These are phyloP conservation scores for Aspergillus bridgeri DNA, from an alignment of 495 filamentous ascomycete species.

Conservation along the genomic window DNA sequence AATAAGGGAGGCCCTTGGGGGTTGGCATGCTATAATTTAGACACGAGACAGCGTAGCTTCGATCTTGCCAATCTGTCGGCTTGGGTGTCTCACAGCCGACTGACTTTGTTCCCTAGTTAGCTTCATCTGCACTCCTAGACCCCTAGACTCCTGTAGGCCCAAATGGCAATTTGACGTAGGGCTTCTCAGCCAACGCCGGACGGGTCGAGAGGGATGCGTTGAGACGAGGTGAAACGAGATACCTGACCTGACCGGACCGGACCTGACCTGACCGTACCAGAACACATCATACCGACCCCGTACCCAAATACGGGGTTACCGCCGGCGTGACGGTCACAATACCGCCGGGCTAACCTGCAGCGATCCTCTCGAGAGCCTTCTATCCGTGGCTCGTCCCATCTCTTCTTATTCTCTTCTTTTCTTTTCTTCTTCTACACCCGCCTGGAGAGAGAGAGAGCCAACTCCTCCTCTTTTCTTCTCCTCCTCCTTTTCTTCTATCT, in stretches of 20 bases:
- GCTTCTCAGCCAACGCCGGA: slow-evolving; percentile 6
- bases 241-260: too few relatives aligned
- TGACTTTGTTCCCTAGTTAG: background rate
- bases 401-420: slow-evolving; percentile 33
- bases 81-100: background rate
- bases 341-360: slow-evolving; percentile 21
- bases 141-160: too few relatives aligned
- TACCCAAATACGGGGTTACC: slow-evolving; percentile 16
- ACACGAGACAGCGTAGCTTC: background rate
- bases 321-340: slow-evolving; percentile 21
- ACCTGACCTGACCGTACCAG: too few relatives aligned
- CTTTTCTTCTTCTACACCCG: slow-evolving; percentile 45
- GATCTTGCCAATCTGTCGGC: background rate
- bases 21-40: background rate
- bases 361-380: slow-evolving; percentile 30
- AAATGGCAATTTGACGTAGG: slow-evolving; percentile 1
- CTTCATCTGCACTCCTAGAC: too few relatives aligned
- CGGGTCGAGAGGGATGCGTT: slow-evolving; percentile 12
- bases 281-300: too few relatives aligned
- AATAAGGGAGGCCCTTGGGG: too few relatives aligned
- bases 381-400: slow-evolving; percentile 31
- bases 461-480: slow-evolving; percentile 41
- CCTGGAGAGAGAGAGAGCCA: slow-evolving; percentile 52
- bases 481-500: slow-evolving; percentile 56
- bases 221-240: slow-evolving; percentile 25